Evolutionary conservation across 2,329 filamentous ascomycete genomes (phyloP).

Genomic region (Fusarium begoniae): DNA sequence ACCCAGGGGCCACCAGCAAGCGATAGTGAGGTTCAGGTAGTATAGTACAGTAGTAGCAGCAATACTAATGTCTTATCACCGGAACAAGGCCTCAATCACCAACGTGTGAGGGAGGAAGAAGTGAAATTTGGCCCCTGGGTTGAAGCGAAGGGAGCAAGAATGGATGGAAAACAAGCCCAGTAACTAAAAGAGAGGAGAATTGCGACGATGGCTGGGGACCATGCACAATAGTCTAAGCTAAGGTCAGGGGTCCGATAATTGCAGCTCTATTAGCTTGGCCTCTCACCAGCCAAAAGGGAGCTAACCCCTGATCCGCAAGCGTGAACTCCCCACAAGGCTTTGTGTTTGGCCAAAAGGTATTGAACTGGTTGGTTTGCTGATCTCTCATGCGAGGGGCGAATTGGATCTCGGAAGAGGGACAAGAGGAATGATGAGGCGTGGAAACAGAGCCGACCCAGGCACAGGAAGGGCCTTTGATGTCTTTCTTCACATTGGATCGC

Average conservation of each 20-base stretch:
- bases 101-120: conserved; percentile 19
- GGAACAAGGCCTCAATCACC: conserved; percentile 27
- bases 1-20: conserved; percentile 22
- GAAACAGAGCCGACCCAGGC: background rate
- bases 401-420: background rate
- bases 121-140: conserved; percentile 21
- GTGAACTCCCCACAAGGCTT: conserved; percentile 26
- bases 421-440: conserved; percentile 26
- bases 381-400: conserved; percentile 9
- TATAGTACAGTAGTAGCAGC: conserved; percentile 6
- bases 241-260: conserved; percentile 28
- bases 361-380: background rate
- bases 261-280: background rate
- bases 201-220: conserved; percentile 31
- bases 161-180: conserved; percentile 11
- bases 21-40: conserved; percentile 7
- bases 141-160: conserved; percentile 30
- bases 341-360: background rate
- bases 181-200: conserved; percentile 27
- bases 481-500: conserved; percentile 7
- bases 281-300: conserved; percentile 1
- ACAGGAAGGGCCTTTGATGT: background rate
- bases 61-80: conserved; percentile 30
- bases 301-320: conserved; percentile 24
- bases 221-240: conserved; percentile 30